Base-by-base conservation (phyloP, 305 asterid genomes). In the Coffea humblotiana region DNA sequence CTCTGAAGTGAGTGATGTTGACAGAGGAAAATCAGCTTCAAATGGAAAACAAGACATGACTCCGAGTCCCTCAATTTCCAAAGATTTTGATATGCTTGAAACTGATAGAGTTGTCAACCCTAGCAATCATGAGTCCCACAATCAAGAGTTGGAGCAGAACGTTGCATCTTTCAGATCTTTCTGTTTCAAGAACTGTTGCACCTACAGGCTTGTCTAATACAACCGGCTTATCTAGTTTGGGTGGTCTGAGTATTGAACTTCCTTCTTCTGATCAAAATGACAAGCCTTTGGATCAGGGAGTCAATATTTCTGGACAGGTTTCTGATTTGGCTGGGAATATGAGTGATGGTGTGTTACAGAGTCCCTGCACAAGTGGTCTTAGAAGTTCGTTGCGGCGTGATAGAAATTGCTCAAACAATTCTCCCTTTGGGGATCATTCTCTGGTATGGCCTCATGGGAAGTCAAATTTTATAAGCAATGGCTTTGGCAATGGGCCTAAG, bases 401-500 rank as follows among this genome's bases (percentile, higher is more conserved):
- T 82, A 88, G 80, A 83, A 88, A 84, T 86, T 87, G 84, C 82
- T 84, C 89, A 35, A 79, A 77, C 83, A 86, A 91, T 83, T 88
- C 93, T 60, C 90, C 89, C 48, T 82, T 83, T 79, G 90, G 89
- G 78, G 89, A 89, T 65, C 87, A 80, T 54, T 89, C 95, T 69
- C 91, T 90, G 63, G 83, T 79, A 54, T 89, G 88, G 93, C 80
- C 90, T 80, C 91, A 87, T 77, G 91, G 89, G 67, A 89, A 87
- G 83, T 80, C 90, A 23, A 88, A 88, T 71, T 81, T 86, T 78
- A 78, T 80, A 71, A 80, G 82, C 82, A 86, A 80, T 80, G 98
- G 92, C 69, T 96, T 96, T 77, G 86, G 93, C 72, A 90, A 82
- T 81, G 98, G 98, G 75, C 98, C 98, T 6, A 96, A 91, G 90